Percentiles rank a stretch among this genome's conserved stretches.
These are phyloP conservation scores for Podila horticola DNA, from an alignment of 192 early-diverging fungal species.

Conservation along the genomic window DNA sequence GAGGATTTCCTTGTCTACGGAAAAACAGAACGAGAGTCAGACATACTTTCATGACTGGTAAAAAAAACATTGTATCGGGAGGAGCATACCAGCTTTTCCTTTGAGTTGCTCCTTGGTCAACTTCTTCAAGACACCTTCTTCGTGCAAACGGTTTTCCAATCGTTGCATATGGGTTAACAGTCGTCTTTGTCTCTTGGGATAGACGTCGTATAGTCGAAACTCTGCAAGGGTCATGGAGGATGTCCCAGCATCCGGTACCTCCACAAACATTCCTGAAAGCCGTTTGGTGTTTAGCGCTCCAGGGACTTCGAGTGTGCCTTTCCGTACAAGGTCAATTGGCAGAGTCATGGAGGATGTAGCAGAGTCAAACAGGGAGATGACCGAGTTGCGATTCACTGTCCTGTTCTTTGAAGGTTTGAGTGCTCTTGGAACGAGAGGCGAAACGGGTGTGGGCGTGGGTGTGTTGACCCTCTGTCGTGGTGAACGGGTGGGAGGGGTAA, in stretches of 20 bases:
- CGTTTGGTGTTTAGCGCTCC: neutral
- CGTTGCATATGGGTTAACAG: slow-evolving; percentile 47
- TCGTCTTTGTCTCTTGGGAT: slow-evolving; percentile 45
- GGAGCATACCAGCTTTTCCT: slow-evolving; percentile 46
- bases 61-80: neutral
- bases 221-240: slow-evolving; percentile 54
- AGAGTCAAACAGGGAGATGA: slow-evolving; percentile 29
- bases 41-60: neutral
- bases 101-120: slow-evolving; percentile 50
- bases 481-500: neutral
- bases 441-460: neutral
- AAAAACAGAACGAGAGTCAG: neutral
- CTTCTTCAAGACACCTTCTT: slow-evolving; percentile 47
- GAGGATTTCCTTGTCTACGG: slow-evolving; percentile 35
- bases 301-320: neutral
- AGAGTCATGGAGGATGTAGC: slow-evolving; percentile 24
- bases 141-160: slow-evolving; percentile 43
- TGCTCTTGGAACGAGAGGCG: slow-evolving; percentile 15
- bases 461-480: neutral
- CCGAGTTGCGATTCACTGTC: slow-evolving; percentile 35
- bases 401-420: slow-evolving; percentile 39
- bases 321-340: neutral
- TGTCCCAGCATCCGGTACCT: slow-evolving; percentile 7
- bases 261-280: slow-evolving; percentile 2
- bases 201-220: slow-evolving; percentile 44